Base-by-base conservation (phyloP, 2,329 filamentous ascomycete genomes). In the Rasamsonia emersonii region DNA sequence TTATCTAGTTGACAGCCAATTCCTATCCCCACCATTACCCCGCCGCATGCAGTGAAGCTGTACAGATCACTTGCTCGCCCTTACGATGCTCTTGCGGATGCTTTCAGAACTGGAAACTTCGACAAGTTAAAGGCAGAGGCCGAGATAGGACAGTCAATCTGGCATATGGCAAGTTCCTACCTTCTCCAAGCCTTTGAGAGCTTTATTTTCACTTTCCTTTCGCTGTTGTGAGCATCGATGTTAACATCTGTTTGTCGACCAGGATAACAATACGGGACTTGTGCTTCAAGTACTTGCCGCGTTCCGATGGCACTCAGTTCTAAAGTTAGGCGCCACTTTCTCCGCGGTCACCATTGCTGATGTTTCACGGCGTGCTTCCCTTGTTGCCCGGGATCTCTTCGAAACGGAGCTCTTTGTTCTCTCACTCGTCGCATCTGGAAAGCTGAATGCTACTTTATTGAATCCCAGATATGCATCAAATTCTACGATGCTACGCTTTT, bases 251-350 rank as follows among this genome's bases (percentile, higher is more conserved):
- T 13, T 45, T 44, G 14, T 14, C 3, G 9, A 21, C 33, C 36
- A 73, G 44, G 86, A 96, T 46, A 74, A 75, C 28, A 96, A 93
- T 48, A 56, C 63, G 3, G 74, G 78, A 3, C 71, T 96, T 9
- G 67, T 93, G 9, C 61, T 66, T 4, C 76, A 85, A 52, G 78
- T 89, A 8, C 55, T 81, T 23, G 64, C 71, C 13, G 77, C 82
- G 7, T 84, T 88, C 51, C 77, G 82, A 44, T 77, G 78, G 46
- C 86, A 81, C 64, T 78, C 82, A 38, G 75, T 96, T 36, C 66
- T 80, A 19, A 77, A 77, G 37, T 67, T 96, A 16, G 77, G 79
- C 26, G 71, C 74, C 32, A 77, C 84, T 3, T 95, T 89, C 50
- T 70, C 71, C 18, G 73, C 76, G 4, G 62, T 80, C 19, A 70